Conservation (phyloP, 176 grass and related monocot genomes). For the Musa troglodytarum region DNA sequence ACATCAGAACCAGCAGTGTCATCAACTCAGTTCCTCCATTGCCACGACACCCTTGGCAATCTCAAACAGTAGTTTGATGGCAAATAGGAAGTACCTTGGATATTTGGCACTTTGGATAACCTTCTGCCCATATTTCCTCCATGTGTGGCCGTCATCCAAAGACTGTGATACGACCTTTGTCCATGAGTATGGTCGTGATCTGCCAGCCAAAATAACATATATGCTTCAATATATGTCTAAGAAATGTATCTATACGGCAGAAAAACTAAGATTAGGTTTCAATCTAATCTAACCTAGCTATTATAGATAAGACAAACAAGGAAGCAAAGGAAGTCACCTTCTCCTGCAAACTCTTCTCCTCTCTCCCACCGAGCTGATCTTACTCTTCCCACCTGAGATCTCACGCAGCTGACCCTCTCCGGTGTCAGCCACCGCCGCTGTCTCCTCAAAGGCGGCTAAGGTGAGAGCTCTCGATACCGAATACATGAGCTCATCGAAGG, state of each 20-base stretch:
- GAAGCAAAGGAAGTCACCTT: neutral
- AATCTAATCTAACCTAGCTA: neutral
- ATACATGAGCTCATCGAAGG: neutral
- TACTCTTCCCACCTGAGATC: neutral
- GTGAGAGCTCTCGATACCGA: neutral
- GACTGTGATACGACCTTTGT: neutral
- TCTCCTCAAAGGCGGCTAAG: neutral
- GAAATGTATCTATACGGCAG: neutral
- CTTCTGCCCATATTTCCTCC: slow-evolving; percentile 21
- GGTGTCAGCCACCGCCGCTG: neutral
- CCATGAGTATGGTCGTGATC: neutral
- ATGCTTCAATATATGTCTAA: too few species aligned
- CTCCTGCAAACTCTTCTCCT: neutral
- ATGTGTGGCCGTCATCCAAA: neutral
- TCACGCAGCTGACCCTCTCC: too few species aligned
- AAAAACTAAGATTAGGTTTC: neutral
- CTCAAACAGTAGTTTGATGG: neutral
- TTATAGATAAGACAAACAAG: too few species aligned
- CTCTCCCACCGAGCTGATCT: neutral
- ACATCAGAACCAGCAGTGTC: neutral
- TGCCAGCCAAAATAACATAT: neutral
- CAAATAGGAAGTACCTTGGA: neutral
- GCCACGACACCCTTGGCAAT: too few species aligned
- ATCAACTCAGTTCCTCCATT: too few species aligned
- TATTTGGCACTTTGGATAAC: neutral